A percentile compares a stretch with the other conserved stretches of the same genome.
These are phyloP conservation scores for Gossypium davidsonii DNA, from an alignment of 441 rosid genomes.

Conservation along the genomic window DNA sequence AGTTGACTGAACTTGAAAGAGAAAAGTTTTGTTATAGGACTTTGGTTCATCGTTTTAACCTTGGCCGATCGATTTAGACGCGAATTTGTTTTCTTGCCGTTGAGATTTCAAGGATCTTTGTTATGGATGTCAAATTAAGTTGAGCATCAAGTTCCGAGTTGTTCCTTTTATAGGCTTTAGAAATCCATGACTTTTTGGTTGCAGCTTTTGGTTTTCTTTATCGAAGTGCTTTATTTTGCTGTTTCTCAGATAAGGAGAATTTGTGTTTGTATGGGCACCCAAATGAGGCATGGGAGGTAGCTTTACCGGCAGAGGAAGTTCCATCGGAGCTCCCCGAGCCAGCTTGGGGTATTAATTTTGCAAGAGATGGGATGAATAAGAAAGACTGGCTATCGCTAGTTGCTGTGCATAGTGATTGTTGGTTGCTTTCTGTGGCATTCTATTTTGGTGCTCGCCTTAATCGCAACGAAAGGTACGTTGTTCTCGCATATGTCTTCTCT, in stretches of 20 bases:
- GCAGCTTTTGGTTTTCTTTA: background rate
- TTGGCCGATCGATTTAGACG: background rate
- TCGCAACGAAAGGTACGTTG: constrained; percentile 51
- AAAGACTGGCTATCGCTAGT: constrained; percentile 83
- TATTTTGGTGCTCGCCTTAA: constrained; percentile 75
- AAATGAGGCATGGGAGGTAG: constrained; percentile 75
- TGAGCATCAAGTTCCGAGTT: background rate
- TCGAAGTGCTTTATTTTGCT: background rate
- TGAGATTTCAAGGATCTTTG: background rate
- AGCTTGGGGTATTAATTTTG: constrained; percentile 77
- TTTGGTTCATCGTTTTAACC: background rate
- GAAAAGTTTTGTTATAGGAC: background rate
- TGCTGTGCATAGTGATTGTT: constrained; percentile 78
- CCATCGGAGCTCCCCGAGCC: constrained; percentile 89
- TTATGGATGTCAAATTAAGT: background rate
- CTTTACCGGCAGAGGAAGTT: constrained; percentile 73
- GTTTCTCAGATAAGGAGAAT: constrained; percentile 63
- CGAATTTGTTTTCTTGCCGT: background rate
- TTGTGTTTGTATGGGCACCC: constrained; percentile 73
- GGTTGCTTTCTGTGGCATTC: constrained; percentile 75
- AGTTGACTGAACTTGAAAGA: background rate
- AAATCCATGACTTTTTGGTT: background rate
- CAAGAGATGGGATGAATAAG: constrained; percentile 78
- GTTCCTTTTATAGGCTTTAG: background rate
- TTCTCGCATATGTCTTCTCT: background rate